Evolutionary conservation across 306 rosid species (phyloP).

Genomic region (Morella rubra): DNA sequence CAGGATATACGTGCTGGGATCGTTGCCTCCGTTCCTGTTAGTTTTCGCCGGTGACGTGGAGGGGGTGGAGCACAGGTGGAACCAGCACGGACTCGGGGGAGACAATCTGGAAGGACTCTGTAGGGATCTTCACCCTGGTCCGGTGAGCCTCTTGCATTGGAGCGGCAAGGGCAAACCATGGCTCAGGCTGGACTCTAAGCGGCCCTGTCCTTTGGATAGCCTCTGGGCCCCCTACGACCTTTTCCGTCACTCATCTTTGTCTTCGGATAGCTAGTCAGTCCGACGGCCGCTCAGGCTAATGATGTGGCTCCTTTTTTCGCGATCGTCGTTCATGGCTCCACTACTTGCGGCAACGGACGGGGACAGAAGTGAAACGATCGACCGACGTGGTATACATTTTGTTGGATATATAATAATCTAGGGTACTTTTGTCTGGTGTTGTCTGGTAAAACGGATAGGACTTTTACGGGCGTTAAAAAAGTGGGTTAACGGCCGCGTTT

Average conservation of each 20-base stretch:
- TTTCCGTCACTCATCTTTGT: conserved; percentile 52
- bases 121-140: conserved; percentile 81
- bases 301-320: too few relatives aligned
- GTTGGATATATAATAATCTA: too few relatives aligned
- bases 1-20: conserved; percentile 85
- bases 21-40: conserved; percentile 77
- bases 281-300: too few relatives aligned
- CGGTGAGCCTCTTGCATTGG: conserved; percentile 87
- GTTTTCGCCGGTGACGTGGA: conserved; percentile 84
- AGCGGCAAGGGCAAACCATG: conserved; percentile 97
- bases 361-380: too few relatives aligned
- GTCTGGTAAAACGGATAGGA: too few relatives aligned
- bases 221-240: conserved; percentile 93
- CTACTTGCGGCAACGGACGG: too few relatives aligned
- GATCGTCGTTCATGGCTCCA: background rate
- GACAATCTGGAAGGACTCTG: conserved; percentile 79
- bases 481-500: too few relatives aligned
- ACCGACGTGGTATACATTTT: too few relatives aligned
- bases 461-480: too few relatives aligned
- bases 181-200: conserved; percentile 75
- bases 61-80: conserved; percentile 87
- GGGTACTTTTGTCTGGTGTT: too few relatives aligned
- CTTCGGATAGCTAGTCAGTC: conserved; percentile 48
- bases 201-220: conserved; percentile 82
- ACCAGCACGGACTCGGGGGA: conserved; percentile 93